phyloP scores from a whole-genome alignment of 495 filamentous ascomycete genomes.

The Penicillium canescens region DNA sequence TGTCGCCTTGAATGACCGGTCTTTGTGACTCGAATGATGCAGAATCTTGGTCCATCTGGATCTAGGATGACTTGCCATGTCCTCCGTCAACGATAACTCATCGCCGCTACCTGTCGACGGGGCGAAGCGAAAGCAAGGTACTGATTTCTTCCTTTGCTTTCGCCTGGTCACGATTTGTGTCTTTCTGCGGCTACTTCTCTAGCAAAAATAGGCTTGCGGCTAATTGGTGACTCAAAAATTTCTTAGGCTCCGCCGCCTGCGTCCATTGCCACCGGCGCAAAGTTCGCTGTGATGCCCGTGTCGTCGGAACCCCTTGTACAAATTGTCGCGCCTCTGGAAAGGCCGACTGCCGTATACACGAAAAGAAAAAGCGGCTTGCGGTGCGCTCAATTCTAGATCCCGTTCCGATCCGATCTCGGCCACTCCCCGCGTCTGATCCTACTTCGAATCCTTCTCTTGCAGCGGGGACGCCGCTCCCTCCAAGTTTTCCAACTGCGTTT shows the following conservation, averaged over 20 bases:
- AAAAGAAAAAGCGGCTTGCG: conserved; percentile 49
- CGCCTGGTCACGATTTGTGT: neutral
- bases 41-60: conserved; percentile 24
- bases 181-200: neutral
- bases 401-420: conserved; percentile 50
- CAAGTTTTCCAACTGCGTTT: conserved; percentile 35
- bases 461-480: conserved; percentile 20
- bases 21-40: conserved; percentile 19
- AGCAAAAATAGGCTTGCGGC: neutral
- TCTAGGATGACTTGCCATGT: conserved; percentile 32
- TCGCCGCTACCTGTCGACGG: conserved; percentile 32
- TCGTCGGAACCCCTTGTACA: conserved; percentile 46
- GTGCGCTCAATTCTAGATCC: conserved; percentile 49
- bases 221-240: conserved; percentile 22
- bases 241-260: conserved; percentile 44
- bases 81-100: conserved; percentile 33
- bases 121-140: conserved; percentile 38
- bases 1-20: conserved; percentile 20
- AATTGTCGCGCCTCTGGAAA: conserved; percentile 49
- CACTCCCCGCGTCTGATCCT: conserved; percentile 30
- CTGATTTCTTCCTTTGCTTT: neutral
- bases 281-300: conserved; percentile 49
- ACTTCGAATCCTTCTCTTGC: conserved; percentile 23
- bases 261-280: conserved; percentile 52
- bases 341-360: conserved; percentile 48